A percentile compares a stretch with the other conserved stretches of the same genome.
These are phyloP conservation scores for Penicillium sp. DNA, from an alignment of 2,329 filamentous ascomycete genomes.

Conservation along the genomic window DNA sequence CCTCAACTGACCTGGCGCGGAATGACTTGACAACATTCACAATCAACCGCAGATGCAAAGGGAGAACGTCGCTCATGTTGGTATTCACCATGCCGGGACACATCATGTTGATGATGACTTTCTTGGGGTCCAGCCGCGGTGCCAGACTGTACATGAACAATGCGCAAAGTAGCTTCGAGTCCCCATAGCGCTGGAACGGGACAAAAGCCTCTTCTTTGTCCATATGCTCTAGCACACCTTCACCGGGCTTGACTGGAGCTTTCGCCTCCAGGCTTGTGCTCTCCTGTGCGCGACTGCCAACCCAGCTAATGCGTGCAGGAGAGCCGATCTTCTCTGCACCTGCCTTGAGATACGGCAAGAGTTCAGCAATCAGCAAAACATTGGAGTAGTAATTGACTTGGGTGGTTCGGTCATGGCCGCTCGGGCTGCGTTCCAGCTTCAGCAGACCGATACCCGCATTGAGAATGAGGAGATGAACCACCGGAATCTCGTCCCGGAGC, in stretches of 20 bases:
- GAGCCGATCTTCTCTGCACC: not conserved
- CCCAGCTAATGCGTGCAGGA: not conserved
- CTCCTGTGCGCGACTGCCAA: not conserved
- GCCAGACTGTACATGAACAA: slow-evolving; percentile 26
- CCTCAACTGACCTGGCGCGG: not conserved
- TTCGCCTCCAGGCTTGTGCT: not conserved
- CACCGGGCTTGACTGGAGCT: not conserved
- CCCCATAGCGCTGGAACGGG: slow-evolving; percentile 11
- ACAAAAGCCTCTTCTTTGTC: not conserved
- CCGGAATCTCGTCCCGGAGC: slow-evolving; percentile 14
- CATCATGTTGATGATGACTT: slow-evolving; percentile 28
- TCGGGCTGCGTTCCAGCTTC: slow-evolving; percentile 15
- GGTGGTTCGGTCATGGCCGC: slow-evolving; percentile 38
- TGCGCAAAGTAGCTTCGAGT: slow-evolving; percentile 23
- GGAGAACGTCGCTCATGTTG: slow-evolving; percentile 10
- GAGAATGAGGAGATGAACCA: slow-evolving; percentile 26
- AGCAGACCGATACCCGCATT: slow-evolving; percentile 22
- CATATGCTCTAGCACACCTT: not conserved
- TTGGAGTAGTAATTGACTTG: slow-evolving; percentile 35
- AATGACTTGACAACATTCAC: not conserved
- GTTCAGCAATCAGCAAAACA: not conserved
- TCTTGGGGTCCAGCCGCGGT: slow-evolving; percentile 14
- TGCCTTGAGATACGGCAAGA: not conserved
- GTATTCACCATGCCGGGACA: slow-evolving; percentile 29
- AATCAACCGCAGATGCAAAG: not conserved